Percentiles rank a stretch among this genome's conserved stretches.
phyloP scores from a whole-genome alignment of 352 stramenopile genomes.

The Globisporangium mamillatum region DNA sequence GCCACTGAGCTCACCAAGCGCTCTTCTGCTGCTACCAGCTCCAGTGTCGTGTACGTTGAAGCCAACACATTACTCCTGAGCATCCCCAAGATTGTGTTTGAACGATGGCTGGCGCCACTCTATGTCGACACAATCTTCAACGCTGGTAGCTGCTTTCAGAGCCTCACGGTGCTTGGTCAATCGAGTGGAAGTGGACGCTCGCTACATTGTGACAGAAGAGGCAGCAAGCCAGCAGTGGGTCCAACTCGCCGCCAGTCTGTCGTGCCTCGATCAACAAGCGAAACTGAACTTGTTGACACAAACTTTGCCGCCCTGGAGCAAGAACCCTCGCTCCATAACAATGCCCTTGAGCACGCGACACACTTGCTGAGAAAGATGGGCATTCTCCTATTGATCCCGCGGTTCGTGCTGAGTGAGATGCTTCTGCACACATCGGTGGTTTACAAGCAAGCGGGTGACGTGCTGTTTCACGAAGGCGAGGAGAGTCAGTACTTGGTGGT shows the following conservation, averaged over 20 bases:
- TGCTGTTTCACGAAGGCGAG: slow-evolving; percentile 54
- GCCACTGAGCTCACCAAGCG: slow-evolving; percentile 26
- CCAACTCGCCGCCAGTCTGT: not conserved
- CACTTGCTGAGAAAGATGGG: slow-evolving; percentile 42
- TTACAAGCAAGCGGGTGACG: slow-evolving; percentile 38
- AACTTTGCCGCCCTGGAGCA: not conserved
- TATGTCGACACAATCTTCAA: slow-evolving; percentile 32
- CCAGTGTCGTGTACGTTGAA: slow-evolving; percentile 26
- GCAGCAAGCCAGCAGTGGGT: not conserved
- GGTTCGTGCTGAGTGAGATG: slow-evolving; percentile 40
- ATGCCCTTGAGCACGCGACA: slow-evolving; percentile 25
- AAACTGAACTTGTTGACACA: not conserved
- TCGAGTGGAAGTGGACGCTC: not conserved
- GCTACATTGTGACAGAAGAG: not conserved
- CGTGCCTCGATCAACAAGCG: not conserved
- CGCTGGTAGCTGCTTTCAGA: slow-evolving; percentile 36
- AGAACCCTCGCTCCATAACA: slow-evolving; percentile 1
- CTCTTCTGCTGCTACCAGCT: not conserved
- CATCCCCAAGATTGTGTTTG: slow-evolving; percentile 32
- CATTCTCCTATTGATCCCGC: slow-evolving; percentile 32
- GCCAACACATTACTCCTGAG: slow-evolving; percentile 36
- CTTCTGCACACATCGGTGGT: slow-evolving; percentile 31
- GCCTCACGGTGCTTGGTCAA: slow-evolving; percentile 9
- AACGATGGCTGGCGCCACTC: slow-evolving; percentile 43
- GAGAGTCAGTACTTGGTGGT: slow-evolving; percentile 31